Evolutionary conservation across 2,329 filamentous ascomycete species (phyloP), one percentile per base, ranked within the genome.

Genomic region (Phymatotrichopsis omnivora): DNA sequence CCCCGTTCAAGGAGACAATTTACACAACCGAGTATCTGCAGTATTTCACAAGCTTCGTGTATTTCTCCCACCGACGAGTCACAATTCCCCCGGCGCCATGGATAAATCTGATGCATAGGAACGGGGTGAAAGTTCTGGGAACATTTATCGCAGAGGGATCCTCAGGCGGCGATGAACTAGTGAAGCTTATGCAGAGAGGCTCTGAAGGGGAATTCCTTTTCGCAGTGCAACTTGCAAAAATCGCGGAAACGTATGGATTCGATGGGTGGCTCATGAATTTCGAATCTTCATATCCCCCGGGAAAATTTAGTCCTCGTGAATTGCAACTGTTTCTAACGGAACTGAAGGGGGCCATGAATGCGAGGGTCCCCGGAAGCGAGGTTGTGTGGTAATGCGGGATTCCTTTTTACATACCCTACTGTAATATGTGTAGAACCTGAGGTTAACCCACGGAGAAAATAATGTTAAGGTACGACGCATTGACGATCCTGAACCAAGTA

Each of bases 221-320:
- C 14, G 66, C 64, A 17, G 60, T 55, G 16, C 63, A 62, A 39
- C 52, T 70, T 6, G 62, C 62, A 6, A 42, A 47, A 11, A 64
- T 70, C 33, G 65, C 66, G 8, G 54, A 57, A 12, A 57, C 62
- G 12, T 65, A 65, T 48, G 65, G 65, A 8, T 70, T 70, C 43
- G 67, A 70, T 46, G 68, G 67, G 12, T 70, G 66, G 65, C 56
- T 70, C 24, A 50, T 70, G 25, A 69, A 70, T 36, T 63, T 70
- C 19, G 67, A 70, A 45, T 64, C 64, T 39, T 56, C 62, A 1
- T 67, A 69, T 52, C 58, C 63, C 5, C 50, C 56, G 17, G 45
- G 55, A 2, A 48, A 30, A 4, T 68, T 64, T 30, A 47, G 62
- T 42, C 60, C 46, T 5, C 30, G 54, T 5, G 28, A 60, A 4